Evolutionary conservation across 192 early-diverging fungal species (phyloP).

Genomic region (Phlyctochytrium bullatum): DNA sequence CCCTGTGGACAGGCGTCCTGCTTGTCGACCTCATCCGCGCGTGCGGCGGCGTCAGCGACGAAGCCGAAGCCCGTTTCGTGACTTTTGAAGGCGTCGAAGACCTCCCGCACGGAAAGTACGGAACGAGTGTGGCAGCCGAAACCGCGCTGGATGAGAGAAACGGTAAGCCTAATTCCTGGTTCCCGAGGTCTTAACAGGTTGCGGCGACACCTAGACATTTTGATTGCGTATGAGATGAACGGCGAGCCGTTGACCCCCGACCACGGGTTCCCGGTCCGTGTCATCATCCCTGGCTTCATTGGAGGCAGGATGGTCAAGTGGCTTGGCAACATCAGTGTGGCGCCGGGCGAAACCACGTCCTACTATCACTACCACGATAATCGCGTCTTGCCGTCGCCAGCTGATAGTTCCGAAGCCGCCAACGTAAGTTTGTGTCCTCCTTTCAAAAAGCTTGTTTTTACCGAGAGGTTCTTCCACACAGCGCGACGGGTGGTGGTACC

Average conservation of each 20-base stretch:
- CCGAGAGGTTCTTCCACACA: too few species aligned
- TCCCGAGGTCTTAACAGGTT: too few species aligned
- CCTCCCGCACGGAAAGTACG: constrained; percentile 68
- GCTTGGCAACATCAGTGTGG: constrained; percentile 61
- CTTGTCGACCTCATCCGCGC: constrained; percentile 48
- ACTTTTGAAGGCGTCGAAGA: constrained; percentile 59
- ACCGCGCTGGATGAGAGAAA: constrained; percentile 68
- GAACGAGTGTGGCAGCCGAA: constrained; percentile 67
- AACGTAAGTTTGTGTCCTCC: constrained; percentile 34
- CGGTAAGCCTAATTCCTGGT: too few species aligned
- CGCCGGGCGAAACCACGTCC: constrained; percentile 55
- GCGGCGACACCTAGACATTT: constrained; percentile 63
- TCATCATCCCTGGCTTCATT: constrained; percentile 79
- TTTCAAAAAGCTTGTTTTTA: not conserved
- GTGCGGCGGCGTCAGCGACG: constrained; percentile 26
- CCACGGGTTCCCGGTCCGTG: constrained; percentile 82
- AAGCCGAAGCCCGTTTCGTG: constrained; percentile 36
- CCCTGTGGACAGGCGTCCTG: constrained; percentile 61
- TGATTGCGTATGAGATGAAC: constrained; percentile 82
- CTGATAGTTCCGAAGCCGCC: constrained; percentile 45
- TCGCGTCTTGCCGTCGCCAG: constrained; percentile 75
- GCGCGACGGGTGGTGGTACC: constrained; percentile 48
- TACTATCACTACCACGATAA: constrained; percentile 83
- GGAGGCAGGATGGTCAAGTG: constrained; percentile 87
- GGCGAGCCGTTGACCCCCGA: constrained; percentile 68